Evolutionary conservation across 2,329 filamentous ascomycete species (phyloP), one percentile per base, ranked within the genome.

Genomic region (Aspergillus clavatus): DNA sequence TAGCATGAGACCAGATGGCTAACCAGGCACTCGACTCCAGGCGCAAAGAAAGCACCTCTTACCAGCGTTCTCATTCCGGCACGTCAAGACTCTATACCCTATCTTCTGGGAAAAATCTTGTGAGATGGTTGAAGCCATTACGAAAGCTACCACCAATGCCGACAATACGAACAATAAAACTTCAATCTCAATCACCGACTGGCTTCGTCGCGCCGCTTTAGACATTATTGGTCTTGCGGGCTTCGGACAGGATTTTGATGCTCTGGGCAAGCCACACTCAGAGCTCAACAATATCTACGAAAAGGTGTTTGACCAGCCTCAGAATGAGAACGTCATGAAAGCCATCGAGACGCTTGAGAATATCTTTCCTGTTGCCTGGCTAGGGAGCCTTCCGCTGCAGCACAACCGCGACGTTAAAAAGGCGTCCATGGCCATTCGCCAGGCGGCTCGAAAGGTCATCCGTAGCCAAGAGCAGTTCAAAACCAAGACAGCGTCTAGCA

Each of bases 41-140:
- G 53, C 51, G 18, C 86, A 89, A 70, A 79, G 90, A 38, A 89
- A 86, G 63, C 82, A 84, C 46, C 78, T 95, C 14, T 81, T 84
- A 70, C 89, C 89, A 0, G 87, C 88, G 2, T 95, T 95, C 65
- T 77, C 82, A n/a, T 94, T 88, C 60, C 80, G 89, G 18, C 87
- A 94, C 58, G 75, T 95, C 63, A 94, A 93, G 62, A 79, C 91
- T 47, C 71, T 95, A 11, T 93, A 94, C 57, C 84, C 88, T 0
- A 71, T 86, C 5, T 95, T 96, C 66, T 95, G 89, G 89, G 58
- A 69, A 16, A 95, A 94, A 68, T 79, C 83, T 1, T 67, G 77
- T 6, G 83, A 91, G 61, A 78, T 84, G 56, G 81, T 83, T 5
- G 67, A 78, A 16, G 76, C 77, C 40, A 83, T 95, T 45, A 69